Percentiles rank a stretch among this genome's conserved stretches.
Conservation (phyloP, 2,329 filamentous ascomycete species). For the Aspergillus puulaauensis region DNA sequence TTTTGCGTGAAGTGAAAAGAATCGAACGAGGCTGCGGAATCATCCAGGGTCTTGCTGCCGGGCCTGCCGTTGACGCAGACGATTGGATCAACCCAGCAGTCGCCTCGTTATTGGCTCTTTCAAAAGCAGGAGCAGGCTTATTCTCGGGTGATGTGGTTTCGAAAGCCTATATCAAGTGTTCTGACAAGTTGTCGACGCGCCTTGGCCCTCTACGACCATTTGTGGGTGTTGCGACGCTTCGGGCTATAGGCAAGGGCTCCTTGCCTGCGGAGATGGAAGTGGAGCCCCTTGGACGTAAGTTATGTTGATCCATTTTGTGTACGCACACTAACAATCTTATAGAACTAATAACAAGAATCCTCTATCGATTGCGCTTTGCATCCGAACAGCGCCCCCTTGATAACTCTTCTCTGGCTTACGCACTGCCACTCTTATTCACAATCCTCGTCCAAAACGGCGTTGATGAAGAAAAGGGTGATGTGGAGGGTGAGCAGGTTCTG, state of each 20-base stretch:
- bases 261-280: constrained; percentile 70
- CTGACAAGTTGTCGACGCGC: constrained; percentile 70
- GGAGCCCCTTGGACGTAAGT: constrained; percentile 72
- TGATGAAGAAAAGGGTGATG: constrained; percentile 63
- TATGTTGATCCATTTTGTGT: background rate
- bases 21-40: constrained; percentile 83
- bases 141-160: constrained; percentile 79
- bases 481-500: constrained; percentile 84
- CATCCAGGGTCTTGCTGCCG: constrained; percentile 75
- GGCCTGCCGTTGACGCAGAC: constrained; percentile 83
- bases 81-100: constrained; percentile 86
- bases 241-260: constrained; percentile 71
- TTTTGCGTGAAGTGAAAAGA: constrained; percentile 67
- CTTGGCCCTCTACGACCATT: constrained; percentile 77
- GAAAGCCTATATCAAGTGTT: constrained; percentile 74
- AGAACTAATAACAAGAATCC: constrained; percentile 75
- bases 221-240: constrained; percentile 81
- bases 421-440: constrained; percentile 76
- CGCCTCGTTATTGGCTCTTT: constrained; percentile 69
- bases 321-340: constrained; percentile 15
- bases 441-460: constrained; percentile 79
- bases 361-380: constrained; percentile 87
- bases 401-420: constrained; percentile 80
- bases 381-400: constrained; percentile 95
- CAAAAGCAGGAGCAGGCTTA: constrained; percentile 71